phyloP scores from a whole-genome alignment of 768 basidiomycete genomes.

The Tephrocybe sp. region DNA sequence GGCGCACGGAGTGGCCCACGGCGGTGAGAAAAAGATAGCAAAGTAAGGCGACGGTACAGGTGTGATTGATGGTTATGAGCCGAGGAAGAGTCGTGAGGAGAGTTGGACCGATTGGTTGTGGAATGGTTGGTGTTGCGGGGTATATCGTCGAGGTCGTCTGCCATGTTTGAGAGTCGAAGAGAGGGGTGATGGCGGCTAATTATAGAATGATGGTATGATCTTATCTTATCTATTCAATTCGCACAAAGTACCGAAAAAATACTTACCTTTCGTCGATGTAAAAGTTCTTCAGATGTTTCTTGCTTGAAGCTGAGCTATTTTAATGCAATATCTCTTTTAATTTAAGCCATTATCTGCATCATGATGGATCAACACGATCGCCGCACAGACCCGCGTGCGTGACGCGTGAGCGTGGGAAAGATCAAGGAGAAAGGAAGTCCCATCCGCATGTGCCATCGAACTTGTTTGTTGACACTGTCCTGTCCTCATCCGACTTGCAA shows the following conservation, averaged over 20 bases:
- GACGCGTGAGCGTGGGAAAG: background rate
- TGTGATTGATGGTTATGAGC: background rate
- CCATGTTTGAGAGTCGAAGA: background rate
- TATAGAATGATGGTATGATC: background rate
- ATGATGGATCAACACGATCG: background rate
- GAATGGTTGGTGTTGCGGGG: constrained; percentile 1
- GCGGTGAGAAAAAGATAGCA: constrained; percentile 9
- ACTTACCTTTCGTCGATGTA: too few relatives aligned
- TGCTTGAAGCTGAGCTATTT: too few relatives aligned
- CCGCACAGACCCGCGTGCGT: background rate
- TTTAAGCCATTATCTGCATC: background rate
- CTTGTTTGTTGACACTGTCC: constrained; percentile 2
- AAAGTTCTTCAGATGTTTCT: too few relatives aligned
- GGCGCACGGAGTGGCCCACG: constrained; percentile 8
- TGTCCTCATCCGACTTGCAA: background rate
- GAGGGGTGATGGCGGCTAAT: background rate
- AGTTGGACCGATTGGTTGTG: background rate
- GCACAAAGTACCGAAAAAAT: too few relatives aligned
- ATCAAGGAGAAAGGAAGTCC: background rate
- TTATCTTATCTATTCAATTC: background rate
- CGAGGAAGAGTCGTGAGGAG: background rate
- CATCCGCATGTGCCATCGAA: background rate
- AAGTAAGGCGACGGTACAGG: background rate
- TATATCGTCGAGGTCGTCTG: background rate
- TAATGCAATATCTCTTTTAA: too few relatives aligned